Evolutionary conservation across 768 basidiomycete species (phyloP), one percentile per base, ranked within the genome.

Genomic region (Leccinum aurantiacum): DNA sequence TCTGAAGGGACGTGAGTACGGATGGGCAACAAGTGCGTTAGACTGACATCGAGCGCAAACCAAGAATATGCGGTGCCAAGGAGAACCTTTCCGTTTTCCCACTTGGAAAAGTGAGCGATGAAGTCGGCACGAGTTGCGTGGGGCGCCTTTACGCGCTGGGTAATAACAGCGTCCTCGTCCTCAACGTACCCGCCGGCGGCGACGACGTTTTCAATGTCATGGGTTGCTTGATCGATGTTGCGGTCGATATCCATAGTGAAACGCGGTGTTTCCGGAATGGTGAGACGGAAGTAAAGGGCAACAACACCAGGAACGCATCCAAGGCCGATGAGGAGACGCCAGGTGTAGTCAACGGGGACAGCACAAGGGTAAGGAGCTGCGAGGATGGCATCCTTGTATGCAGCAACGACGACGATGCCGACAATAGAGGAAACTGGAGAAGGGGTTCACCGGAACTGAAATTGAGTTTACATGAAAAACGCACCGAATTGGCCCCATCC

Each of bases 181-280:
- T 77, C 76, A 24, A 75, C 67, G 67, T 72, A 78, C 7, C 68
- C 76, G 38, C 83, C 82, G 15, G 76, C 77, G 19, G 78, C 75
- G 50, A 94, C 63, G 58, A 91, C 89, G 50, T 81, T 79, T 59
- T 88, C 81, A 63, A 93, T 90, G 66, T 95, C 93, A 31, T 80
- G 75, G 1, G 84, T 58, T 7, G 92, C 93, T 69, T 89, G 90
- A 44, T 82, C 78, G 48, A 95, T 77, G 72, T 95, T 93, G 52
- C 82, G 80, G 74, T 94, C 91, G 60, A 95, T 84, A 78, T 95
- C 93, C 89, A 95, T 94, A 60, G 93, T 96, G 73, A 82, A 87
- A 58, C 93, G 91, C 27, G 93, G 93, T 0, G 93, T 95, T 73
- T 95, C 93, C 3, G 93, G 91, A 68, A 95, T 94, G 25, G 93